Percentiles rank a stretch among this genome's conserved stretches.
Conservation (phyloP, 1,139 yeast genomes). For the Suhomyces anneliseae region DNA sequence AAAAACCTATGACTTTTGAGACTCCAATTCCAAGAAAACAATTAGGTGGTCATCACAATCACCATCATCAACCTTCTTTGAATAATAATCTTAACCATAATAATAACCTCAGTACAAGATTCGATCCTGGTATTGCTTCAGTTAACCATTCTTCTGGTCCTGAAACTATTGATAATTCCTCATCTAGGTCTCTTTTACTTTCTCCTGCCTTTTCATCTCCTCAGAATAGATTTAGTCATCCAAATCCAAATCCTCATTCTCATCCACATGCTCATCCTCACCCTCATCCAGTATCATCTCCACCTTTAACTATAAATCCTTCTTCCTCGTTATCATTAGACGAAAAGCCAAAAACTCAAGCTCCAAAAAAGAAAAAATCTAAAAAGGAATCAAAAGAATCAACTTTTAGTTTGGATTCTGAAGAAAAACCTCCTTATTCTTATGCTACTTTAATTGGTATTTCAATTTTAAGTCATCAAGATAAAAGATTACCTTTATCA, state of each 20-base stretch:
- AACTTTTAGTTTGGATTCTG: slow-evolving; percentile 42
- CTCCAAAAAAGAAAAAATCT: slow-evolving; percentile 26
- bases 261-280: neutral
- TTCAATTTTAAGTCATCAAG: slow-evolving; percentile 85
- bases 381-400: slow-evolving; percentile 29
- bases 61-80: no score
- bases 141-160: slow-evolving; percentile 2
- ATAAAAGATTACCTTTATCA: slow-evolving; percentile 76
- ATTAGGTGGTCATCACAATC: neutral
- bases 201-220: slow-evolving; percentile 56
- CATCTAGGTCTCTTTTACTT: slow-evolving; percentile 23
- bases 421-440: slow-evolving; percentile 84
- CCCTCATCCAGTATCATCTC: slow-evolving; percentile 7
- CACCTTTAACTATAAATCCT: slow-evolving; percentile 17
- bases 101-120: slow-evolving; percentile 4
- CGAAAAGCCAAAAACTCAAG: slow-evolving; percentile 5
- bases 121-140: slow-evolving; percentile 8
- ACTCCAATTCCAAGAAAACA: slow-evolving; percentile 19
- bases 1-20: slow-evolving; percentile 14
- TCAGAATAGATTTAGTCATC: slow-evolving; percentile 15
- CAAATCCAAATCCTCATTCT: neutral
- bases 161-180: slow-evolving; percentile 4
- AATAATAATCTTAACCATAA: neutral
- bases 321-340: slow-evolving; percentile 14
- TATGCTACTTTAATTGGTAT: slow-evolving; percentile 93